Evolutionary conservation across 495 filamentous ascomycete genomes (phyloP).

Genomic region (Pseudoneurospora amorphoporcata): DNA sequence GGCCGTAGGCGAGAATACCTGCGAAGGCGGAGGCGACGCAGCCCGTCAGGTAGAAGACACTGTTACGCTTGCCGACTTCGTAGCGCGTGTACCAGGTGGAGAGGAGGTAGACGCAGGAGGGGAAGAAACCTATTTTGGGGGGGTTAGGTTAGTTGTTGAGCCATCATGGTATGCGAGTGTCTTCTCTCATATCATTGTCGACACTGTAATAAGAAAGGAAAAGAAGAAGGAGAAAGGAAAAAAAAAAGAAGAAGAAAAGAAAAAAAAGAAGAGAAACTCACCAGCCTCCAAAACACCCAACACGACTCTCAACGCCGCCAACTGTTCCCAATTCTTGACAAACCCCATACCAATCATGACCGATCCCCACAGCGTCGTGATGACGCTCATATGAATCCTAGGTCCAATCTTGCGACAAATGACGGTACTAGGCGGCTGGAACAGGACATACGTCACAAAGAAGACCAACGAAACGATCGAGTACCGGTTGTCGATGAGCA

Average conservation of each 20-base stretch:
- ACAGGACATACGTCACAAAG: constrained; percentile 55
- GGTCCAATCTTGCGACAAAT: constrained; percentile 53
- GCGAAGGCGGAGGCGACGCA: constrained; percentile 50
- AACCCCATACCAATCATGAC: constrained; percentile 57
- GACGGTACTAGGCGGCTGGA: constrained; percentile 50
- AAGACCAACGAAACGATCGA: constrained; percentile 53
- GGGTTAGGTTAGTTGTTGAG: too few relatives aligned
- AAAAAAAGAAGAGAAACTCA: not conserved
- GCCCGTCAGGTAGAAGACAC: constrained; percentile 54
- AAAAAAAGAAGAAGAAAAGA: not conserved
- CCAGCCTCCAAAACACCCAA: constrained; percentile 57
- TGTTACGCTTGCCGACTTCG: constrained; percentile 55
- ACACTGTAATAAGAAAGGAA: too few relatives aligned
- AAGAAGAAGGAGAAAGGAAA: not conserved
- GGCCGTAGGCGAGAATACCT: constrained; percentile 55
- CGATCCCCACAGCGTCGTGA: constrained; percentile 40
- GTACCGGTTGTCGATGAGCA: constrained; percentile 35
- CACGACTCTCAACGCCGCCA: constrained; percentile 46
- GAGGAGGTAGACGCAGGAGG: constrained; percentile 51
- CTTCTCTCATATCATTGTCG: too few relatives aligned
- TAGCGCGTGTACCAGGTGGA: constrained; percentile 56
- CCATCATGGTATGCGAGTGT: not conserved
- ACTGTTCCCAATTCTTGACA: constrained; percentile 34
- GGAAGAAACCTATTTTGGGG: constrained; percentile 39
- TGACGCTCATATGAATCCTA: constrained; percentile 40